Conservation (phyloP, 257 asterid genomes). For the Solanum clarkiae region DNA sequence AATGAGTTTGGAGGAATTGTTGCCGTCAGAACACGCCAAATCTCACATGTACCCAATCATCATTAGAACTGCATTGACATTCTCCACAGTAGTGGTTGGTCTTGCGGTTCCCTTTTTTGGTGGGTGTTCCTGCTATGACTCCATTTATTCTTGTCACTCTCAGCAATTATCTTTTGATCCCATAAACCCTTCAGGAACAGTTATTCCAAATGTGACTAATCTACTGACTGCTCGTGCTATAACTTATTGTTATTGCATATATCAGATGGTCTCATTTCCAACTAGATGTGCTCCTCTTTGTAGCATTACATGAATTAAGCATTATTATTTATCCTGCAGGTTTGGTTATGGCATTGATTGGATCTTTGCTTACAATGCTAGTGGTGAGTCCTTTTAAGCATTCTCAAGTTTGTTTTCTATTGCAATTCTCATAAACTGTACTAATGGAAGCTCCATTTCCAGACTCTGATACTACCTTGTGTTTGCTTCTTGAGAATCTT, state of each 20-base stretch:
- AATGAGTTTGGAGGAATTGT: slow-evolving; percentile 64
- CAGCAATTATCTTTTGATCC: background rate
- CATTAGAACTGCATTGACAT: slow-evolving; percentile 47
- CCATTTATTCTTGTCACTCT: background rate
- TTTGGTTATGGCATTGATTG: slow-evolving; percentile 63
- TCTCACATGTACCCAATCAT: slow-evolving; percentile 40
- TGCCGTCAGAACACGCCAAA: slow-evolving; percentile 37
- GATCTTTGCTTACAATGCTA: slow-evolving; percentile 72
- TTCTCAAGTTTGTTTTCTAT: background rate
- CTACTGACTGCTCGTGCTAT: background rate
- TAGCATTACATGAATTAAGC: background rate
- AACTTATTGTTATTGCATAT: background rate
- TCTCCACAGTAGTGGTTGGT: slow-evolving; percentile 51
- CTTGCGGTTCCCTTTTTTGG: slow-evolving; percentile 67
- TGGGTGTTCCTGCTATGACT: background rate
- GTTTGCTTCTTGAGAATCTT: slow-evolving; percentile 71
- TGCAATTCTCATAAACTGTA: background rate
- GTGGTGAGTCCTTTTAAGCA: slow-evolving; percentile 39
- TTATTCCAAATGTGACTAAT: background rate
- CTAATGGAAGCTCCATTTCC: background rate
- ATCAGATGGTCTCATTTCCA: background rate
- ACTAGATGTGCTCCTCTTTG: background rate
- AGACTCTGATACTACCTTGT: slow-evolving; percentile 76
- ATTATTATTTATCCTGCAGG: slow-evolving; percentile 17
- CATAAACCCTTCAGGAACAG: background rate